These are phyloP conservation scores for Elongisporangium prolatum DNA, from an alignment of 352 stramenopile species.

Conservation along the genomic window DNA sequence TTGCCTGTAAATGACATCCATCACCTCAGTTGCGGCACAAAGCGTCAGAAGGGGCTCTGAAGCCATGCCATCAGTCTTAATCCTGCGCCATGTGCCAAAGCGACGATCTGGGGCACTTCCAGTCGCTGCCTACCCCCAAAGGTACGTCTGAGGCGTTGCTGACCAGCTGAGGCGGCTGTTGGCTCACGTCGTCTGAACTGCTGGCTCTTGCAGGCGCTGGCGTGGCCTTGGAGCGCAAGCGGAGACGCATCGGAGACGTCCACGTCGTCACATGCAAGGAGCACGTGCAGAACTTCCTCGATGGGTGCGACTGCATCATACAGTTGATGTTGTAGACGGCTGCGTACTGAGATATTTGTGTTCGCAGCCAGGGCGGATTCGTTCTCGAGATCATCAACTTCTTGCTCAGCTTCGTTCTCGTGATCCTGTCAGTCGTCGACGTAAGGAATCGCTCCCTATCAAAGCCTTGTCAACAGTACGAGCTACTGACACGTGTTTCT, in stretches of 20 bases:
- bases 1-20: background rate
- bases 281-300: slow-evolving; percentile 34
- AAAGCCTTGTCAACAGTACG: too few species aligned
- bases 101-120: background rate
- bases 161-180: background rate
- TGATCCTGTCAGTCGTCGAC: slow-evolving; percentile 33
- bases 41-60: background rate
- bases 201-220: background rate
- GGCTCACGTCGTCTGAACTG: background rate
- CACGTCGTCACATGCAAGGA: slow-evolving; percentile 40
- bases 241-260: slow-evolving; percentile 24
- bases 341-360: too few species aligned
- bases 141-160: background rate
- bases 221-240: background rate
- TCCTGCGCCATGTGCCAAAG: background rate
- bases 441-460: slow-evolving; percentile 12
- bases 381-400: slow-evolving; percentile 38
- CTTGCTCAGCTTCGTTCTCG: slow-evolving; percentile 37
- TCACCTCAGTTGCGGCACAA: background rate
- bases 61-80: background rate
- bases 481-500: background rate
- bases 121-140: background rate
- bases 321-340: too few species aligned
- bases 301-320: slow-evolving; percentile 22
- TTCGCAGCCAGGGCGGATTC: slow-evolving; percentile 20